phyloP scores from a whole-genome alignment of 345 rosid species.

The Camelina sativa region DNA sequence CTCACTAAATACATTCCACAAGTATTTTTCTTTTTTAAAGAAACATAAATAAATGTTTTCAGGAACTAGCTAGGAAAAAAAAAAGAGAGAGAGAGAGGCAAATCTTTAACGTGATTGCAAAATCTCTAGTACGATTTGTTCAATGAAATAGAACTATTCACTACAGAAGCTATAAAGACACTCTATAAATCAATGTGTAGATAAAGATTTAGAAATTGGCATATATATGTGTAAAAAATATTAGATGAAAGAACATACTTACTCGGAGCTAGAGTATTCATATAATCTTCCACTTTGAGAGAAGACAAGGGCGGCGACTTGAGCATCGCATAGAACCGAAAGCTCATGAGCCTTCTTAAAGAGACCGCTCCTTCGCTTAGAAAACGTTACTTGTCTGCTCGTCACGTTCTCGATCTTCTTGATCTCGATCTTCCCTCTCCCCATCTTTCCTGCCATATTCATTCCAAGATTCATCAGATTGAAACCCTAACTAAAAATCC shows the following conservation, averaged over 20 bases:
- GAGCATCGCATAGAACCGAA: slow-evolving; percentile 68
- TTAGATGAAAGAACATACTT: slow-evolving; percentile 37
- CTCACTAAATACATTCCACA: slow-evolving; percentile 4
- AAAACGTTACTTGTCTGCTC: slow-evolving; percentile 69
- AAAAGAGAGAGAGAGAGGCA: background rate
- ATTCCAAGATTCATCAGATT: slow-evolving; percentile 27
- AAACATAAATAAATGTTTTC: slow-evolving; percentile 4
- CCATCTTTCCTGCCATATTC: slow-evolving; percentile 49
- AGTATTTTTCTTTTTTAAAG: background rate
- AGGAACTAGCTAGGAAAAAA: slow-evolving; percentile 15
- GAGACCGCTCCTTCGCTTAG: slow-evolving; percentile 61
- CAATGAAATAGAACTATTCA: slow-evolving; percentile 26
- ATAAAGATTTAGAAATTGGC: slow-evolving; percentile 18
- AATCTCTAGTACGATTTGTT: background rate
- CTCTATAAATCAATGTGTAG: slow-evolving; percentile 6
- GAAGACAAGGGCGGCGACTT: slow-evolving; percentile 59
- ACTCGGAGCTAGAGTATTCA: slow-evolving; percentile 57
- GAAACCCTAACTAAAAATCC: slow-evolving; percentile 22
- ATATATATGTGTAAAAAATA: background rate
- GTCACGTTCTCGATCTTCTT: slow-evolving; percentile 59
- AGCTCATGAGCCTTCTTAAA: slow-evolving; percentile 69
- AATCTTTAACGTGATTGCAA: slow-evolving; percentile 27
- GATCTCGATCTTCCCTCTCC: slow-evolving; percentile 67
- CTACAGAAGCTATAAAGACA: slow-evolving; percentile 10
- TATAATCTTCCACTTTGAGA: slow-evolving; percentile 59